Percentiles rank a stretch among this genome's conserved stretches.
Conservation (phyloP, 164 flowering plant species). For the Aristolochia contorta region DNA sequence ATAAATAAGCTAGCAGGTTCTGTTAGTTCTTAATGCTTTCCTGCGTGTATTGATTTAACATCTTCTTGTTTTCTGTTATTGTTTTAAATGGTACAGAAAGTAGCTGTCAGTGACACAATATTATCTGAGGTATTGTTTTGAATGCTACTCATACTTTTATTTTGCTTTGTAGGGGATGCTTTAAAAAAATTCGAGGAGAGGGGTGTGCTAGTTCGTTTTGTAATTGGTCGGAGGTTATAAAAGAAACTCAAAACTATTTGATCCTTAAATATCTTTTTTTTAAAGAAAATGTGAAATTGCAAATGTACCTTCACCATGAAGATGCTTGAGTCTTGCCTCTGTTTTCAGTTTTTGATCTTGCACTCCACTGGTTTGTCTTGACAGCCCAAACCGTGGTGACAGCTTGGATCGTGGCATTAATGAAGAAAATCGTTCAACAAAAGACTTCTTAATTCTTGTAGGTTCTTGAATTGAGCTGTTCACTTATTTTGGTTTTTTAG, state of each 20-base stretch:
- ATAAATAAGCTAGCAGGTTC: too few species aligned
- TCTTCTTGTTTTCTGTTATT: too few species aligned
- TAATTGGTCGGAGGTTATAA: conserved; percentile 91
- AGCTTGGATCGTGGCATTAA: conserved; percentile 94
- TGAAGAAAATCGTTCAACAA: conserved; percentile 56
- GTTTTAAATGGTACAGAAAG: too few species aligned
- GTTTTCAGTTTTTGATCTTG: too few species aligned
- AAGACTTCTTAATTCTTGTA: conserved; percentile 91
- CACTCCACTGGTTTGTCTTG: conserved; percentile 4
- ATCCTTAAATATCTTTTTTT: background rate
- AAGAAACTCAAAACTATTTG: conserved; percentile 9
- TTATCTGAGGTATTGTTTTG: background rate
- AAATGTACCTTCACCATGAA: too few species aligned
- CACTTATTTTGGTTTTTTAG: too few species aligned
- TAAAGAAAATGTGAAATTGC: background rate
- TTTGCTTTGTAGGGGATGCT: conserved; percentile 53
- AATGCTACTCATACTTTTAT: background rate
- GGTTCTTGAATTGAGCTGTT: conserved; percentile 13
- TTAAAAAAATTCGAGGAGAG: conserved; percentile 77
- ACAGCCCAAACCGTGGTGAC: conserved; percentile 96
- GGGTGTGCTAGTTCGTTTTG: conserved; percentile 90
- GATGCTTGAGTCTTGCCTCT: too few species aligned
- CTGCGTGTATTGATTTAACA: too few species aligned
- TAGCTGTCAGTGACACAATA: too few species aligned
- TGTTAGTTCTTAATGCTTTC: too few species aligned